Evolutionary conservation across 495 filamentous ascomycete genomes (phyloP), one percentile per base, ranked within the genome.

Genomic region (Letharia columbiana): DNA sequence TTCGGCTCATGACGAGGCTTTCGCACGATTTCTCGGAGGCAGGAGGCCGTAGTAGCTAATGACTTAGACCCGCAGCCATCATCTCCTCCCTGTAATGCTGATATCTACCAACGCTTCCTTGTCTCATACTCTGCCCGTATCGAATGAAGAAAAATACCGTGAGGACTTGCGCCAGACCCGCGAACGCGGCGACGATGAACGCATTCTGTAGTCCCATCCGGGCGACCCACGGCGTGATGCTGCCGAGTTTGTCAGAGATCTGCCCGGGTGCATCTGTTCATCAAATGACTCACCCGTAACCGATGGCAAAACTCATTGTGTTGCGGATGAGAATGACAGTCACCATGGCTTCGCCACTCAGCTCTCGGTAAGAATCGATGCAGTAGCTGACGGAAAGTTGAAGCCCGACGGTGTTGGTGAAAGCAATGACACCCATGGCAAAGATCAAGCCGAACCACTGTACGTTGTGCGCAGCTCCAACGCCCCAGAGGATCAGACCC

Each of bases 301-400:
- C 75, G 50, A 86, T 79, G 0, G 82, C 83, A 74, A 86, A 86
- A 8, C 78, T 81, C 86, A 88, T 88, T 28, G 83, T 87, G 69
- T 88, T 89, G 8, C 86, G 82, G 35, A 88, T 79, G 7, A 89
- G 67, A 63, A 89, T 89, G 13, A 87, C 81, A 47, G 81, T 84
- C 12, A 83, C 80, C 68, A 89, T 81, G 0, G 84, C 84, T 62
- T 88, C 84, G 9, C 85, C 83, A 42, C 82, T 82, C 37, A 89
- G 69, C 59, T 87, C 85, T 18, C 81, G 79, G 71, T 88, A 89
- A 61, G 81, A 81, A 71, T 88, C 86, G 54, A 89, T 81, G 42
- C 83, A 75, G 67, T 89, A 89, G 42, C 82, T 81, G 37, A 88
- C 80, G 54, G 80, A 83, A 20, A 87, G 74, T 7, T 84, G 84